These are phyloP conservation scores for Eucalyptus cloeziana DNA, from an alignment of 345 rosid species.

Conservation along the genomic window DNA sequence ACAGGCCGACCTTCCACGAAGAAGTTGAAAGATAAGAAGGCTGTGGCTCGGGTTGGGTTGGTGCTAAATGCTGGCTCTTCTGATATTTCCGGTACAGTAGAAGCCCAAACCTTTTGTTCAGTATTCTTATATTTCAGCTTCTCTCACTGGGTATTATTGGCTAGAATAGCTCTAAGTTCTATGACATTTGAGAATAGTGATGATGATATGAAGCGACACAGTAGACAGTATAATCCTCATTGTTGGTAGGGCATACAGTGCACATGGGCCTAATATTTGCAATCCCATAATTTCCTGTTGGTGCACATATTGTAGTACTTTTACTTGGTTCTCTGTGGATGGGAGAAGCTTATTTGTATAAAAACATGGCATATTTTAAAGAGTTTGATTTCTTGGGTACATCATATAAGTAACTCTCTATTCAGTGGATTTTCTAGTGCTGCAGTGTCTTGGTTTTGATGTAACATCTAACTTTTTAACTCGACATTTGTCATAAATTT, in stretches of 20 bases:
- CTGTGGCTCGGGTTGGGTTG: conserved; percentile 36
- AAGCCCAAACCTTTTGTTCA: not conserved
- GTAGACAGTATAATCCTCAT: not conserved
- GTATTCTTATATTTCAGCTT: not conserved
- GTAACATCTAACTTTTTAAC: not conserved
- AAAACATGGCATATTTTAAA: not conserved
- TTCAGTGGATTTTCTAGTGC: not conserved
- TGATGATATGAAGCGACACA: not conserved
- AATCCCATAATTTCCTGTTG: not conserved
- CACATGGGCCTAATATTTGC: not conserved
- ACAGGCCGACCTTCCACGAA: conserved; percentile 76
- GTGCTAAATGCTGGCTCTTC: conserved; percentile 29
- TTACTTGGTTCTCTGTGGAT: not conserved
- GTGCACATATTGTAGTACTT: not conserved
- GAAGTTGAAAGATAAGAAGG: conserved; percentile 78
- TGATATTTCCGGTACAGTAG: conserved; percentile 52
- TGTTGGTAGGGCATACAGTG: not conserved
- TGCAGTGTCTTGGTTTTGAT: not conserved
- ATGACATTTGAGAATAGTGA: not conserved
- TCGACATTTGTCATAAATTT: not conserved
- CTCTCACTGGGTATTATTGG: not conserved
- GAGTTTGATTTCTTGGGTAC: not conserved
- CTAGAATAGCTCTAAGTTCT: not conserved
- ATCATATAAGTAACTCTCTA: not conserved
- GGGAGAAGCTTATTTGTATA: not conserved